Evolutionary conservation across 176 grass and related monocot species (phyloP), one percentile per base, ranked within the genome.

Genomic region (Hyparrhenia diplandra): DNA sequence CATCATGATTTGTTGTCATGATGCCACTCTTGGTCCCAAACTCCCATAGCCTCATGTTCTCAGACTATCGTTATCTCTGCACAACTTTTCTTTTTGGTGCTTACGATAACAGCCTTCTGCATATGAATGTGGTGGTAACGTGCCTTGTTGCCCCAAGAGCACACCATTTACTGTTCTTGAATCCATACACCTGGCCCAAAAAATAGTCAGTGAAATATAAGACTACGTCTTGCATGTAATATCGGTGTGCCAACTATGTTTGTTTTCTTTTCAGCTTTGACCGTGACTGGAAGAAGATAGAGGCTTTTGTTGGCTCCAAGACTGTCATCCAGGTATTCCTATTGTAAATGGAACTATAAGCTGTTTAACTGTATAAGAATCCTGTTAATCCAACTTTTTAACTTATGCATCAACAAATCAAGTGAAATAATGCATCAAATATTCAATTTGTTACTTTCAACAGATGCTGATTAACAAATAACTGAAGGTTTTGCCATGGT

Each of bases 261-360:
- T 57, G 31, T 17, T 49, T 51, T 34, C 68, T 76, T 83, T 89
- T 75, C 86, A 97, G 94, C 55, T 97, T 97, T 89, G 91, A 97
- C 63, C 94, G 94, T 81, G 94, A 93, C 84, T 97, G 91, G 94
- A 97, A 97, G 90, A 97, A 97, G 80, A 97, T 97, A 67, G 94
- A 97, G 91, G 91, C 94, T 82, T 97, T 97, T 91, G 88, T 97
- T 85, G 94, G 94, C 29, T 93, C 94, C 4, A 97, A 97, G 94
- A 93, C 91, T 28, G 94, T 97, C 31, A 97, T 97, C 60, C 94
- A 97, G 94, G 94, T 97, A 90, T 40, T 54, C 80, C 31, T 4
- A 67, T 42, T 73, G 49, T 47, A 73, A 59, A 67, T 67, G n/a
- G 34, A 65, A 31, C 41, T 51, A 51, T 24, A 59, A 49, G 27